Conservation (phyloP, 1,284 basidiomycete species). For the Cryptococcus sp. region DNA sequence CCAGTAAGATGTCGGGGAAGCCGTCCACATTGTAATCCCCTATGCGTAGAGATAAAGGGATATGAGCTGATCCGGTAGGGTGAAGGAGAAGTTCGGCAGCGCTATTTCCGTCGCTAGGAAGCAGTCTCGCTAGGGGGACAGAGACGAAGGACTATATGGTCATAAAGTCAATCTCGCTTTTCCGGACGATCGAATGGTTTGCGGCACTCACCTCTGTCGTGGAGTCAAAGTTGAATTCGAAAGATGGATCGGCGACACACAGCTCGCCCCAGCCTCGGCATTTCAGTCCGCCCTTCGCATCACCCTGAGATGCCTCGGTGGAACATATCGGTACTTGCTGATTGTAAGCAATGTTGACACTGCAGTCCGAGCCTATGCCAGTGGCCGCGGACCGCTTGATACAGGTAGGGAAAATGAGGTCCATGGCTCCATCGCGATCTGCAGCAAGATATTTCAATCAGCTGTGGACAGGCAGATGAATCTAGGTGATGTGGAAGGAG, state of each 20-base stretch:
- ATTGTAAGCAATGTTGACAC: conserved; percentile 91
- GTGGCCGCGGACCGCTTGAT: conserved; percentile 64
- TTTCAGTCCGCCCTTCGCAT: conserved; percentile 32
- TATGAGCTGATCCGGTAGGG: conserved; percentile 57
- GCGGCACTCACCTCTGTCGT: conserved; percentile 61
- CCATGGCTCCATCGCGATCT: conserved; percentile 96
- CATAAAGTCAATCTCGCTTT: neutral
- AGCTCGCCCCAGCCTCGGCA: conserved; percentile 79
- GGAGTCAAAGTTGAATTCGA: conserved; percentile 69
- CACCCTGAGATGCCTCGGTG: conserved; percentile 22
- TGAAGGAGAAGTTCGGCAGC: conserved; percentile 64
- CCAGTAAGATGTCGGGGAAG: conserved; percentile 83
- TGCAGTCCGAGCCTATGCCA: conserved; percentile 73
- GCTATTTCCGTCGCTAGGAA: conserved; percentile 54
- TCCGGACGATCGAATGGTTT: neutral
- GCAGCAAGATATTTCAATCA: neutral
- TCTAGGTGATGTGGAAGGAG: neutral
- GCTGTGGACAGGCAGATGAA: neutral
- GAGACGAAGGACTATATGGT: conserved; percentile 47
- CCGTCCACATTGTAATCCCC: conserved; percentile 95
- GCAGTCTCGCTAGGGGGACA: conserved; percentile 67
- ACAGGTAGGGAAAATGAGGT: conserved; percentile 90
- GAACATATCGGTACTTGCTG: conserved; percentile 81
- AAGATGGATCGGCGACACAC: conserved; percentile 77
- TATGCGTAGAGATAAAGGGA: conserved; percentile 76